Percentiles rank a stretch among this genome's conserved stretches.
phyloP scores from a whole-genome alignment of 2,329 filamentous ascomycete species.

The Hypoxylon sp. region DNA sequence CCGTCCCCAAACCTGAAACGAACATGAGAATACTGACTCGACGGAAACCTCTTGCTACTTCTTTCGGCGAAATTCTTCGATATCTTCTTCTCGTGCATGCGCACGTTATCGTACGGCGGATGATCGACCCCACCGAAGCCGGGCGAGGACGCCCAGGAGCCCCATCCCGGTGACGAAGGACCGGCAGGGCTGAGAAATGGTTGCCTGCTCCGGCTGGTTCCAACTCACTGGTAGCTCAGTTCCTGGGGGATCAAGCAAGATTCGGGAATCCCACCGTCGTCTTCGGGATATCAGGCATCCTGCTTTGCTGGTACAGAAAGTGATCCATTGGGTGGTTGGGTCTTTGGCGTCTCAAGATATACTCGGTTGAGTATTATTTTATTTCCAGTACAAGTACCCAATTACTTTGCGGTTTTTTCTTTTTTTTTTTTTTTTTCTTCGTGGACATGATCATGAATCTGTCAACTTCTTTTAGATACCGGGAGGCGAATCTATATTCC shows the following conservation, averaged over 20 bases:
- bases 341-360: conserved; percentile 25
- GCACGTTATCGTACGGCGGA: background rate
- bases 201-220: background rate
- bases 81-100: background rate
- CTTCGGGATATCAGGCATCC: conserved; percentile 16
- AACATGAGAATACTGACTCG: background rate
- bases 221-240: conserved; percentile 1
- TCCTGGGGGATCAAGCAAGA: conserved; percentile 1
- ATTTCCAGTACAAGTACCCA: conserved; percentile 20
- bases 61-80: conserved; percentile 19
- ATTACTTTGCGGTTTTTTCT: conserved; percentile 21
- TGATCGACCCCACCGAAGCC: conserved; percentile 4
- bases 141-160: conserved; percentile 13
- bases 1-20: background rate
- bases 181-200: conserved; percentile 17
- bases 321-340: conserved; percentile 23
- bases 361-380: conserved; percentile 27
- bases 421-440: no score
- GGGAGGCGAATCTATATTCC: no score
- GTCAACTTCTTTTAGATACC: no score
- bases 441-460: no score
- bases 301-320: conserved; percentile 5
- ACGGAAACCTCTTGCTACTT: conserved; percentile 8
- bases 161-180: conserved; percentile 10
- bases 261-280: conserved; percentile 4